A percentile compares a stretch with the other conserved stretches of the same genome.
Evolutionary conservation across 1,284 basidiomycete genomes (phyloP).

Genomic region (Entoloma clypeatum): DNA sequence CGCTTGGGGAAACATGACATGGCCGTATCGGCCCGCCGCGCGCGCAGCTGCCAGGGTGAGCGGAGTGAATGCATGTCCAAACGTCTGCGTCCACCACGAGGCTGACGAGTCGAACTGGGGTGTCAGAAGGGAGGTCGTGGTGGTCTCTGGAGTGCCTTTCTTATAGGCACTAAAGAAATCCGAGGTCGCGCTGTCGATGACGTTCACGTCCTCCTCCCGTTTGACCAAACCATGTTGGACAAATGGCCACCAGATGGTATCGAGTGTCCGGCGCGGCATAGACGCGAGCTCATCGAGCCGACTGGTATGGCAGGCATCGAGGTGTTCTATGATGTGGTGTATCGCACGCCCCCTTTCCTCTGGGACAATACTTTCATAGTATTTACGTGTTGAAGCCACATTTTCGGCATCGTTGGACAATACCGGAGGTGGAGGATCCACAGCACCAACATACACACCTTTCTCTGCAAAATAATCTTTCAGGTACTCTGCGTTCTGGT

Average conservation of each 20-base stretch:
- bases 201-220: constrained; percentile 70
- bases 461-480: constrained; percentile 73
- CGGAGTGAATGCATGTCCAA: constrained; percentile 80
- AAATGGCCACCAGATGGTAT: constrained; percentile 96
- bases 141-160: constrained; percentile 14
- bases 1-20: constrained; percentile 93
- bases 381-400: constrained; percentile 54
- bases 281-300: constrained; percentile 70
- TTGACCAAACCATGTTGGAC: constrained; percentile 84
- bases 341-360: constrained; percentile 31
- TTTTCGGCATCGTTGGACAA: constrained; percentile 48
- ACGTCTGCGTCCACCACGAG: constrained; percentile 97
- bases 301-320: constrained; percentile 61
- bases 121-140: constrained; percentile 47
- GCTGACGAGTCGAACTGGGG: constrained; percentile 89
- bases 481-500: constrained; percentile 85
- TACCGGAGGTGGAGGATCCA: constrained; percentile 58
- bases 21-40: constrained; percentile 92
- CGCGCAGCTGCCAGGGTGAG: constrained; percentile 84
- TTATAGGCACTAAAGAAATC: constrained; percentile 82
- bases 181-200: constrained; percentile 87
- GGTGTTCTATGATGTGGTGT: constrained; percentile 49
- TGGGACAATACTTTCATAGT: constrained; percentile 58
- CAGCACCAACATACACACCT: constrained; percentile 55
- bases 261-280: constrained; percentile 76